Evolutionary conservation across 352 stramenopile genomes (phyloP).

Genomic region (Globisporangium takayamanum): DNA sequence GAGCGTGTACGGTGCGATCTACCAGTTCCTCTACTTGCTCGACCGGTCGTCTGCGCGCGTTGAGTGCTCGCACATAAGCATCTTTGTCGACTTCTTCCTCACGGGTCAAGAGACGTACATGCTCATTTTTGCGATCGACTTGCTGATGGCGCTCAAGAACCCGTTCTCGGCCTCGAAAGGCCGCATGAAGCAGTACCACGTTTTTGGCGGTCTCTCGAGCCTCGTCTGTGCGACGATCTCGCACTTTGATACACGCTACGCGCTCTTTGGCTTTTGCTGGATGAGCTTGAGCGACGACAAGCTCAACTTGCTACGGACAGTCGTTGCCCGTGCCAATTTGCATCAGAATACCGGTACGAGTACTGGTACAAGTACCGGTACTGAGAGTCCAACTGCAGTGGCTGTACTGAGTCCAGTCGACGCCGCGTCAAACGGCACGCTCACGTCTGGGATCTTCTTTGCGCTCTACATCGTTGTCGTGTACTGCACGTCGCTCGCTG

Average conservation of each 20-base stretch:
- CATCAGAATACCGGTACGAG: neutral
- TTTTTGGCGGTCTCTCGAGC: slow-evolving; percentile 65
- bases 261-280: slow-evolving; percentile 81
- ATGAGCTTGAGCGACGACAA: slow-evolving; percentile 50
- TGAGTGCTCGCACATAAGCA: slow-evolving; percentile 49
- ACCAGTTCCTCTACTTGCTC: slow-evolving; percentile 75
- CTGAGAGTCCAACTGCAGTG: neutral
- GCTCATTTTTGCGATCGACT: slow-evolving; percentile 84
- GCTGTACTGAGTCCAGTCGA: neutral
- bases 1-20: slow-evolving; percentile 77
- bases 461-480: slow-evolving; percentile 77
- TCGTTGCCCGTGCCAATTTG: neutral
- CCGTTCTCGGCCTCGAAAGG: slow-evolving; percentile 78
- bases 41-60: slow-evolving; percentile 35
- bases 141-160: slow-evolving; percentile 79
- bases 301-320: slow-evolving; percentile 13
- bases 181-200: slow-evolving; percentile 78
- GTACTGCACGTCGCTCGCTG: slow-evolving; percentile 72
- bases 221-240: slow-evolving; percentile 62
- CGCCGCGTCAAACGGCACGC: slow-evolving; percentile 24
- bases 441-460: slow-evolving; percentile 71
- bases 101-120: slow-evolving; percentile 85
- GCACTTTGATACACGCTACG: slow-evolving; percentile 68
- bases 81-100: slow-evolving; percentile 77
- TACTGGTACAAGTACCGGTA: too few species aligned